These are phyloP conservation scores for Penicillium hordei DNA, from an alignment of 2,329 filamentous ascomycete genomes.

Conservation along the genomic window DNA sequence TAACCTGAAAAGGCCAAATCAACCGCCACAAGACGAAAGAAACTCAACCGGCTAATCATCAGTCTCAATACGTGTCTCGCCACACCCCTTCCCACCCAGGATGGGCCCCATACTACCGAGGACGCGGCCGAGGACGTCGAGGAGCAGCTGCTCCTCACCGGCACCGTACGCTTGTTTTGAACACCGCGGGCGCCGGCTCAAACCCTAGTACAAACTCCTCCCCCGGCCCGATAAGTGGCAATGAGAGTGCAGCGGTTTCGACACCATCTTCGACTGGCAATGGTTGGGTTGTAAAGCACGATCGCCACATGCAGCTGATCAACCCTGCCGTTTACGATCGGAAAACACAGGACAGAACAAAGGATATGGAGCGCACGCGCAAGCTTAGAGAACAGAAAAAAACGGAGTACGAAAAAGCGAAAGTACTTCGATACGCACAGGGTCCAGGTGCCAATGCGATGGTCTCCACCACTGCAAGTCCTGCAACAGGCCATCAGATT, in stretches of 20 bases:
- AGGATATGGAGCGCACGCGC: constrained; percentile 70
- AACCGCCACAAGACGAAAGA: constrained; percentile 71
- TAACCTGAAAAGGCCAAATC: constrained; percentile 63
- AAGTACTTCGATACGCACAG: constrained; percentile 43
- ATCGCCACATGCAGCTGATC: constrained; percentile 79
- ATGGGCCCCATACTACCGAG: constrained; percentile 47
- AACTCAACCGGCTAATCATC: constrained; percentile 24
- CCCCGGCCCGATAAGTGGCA: constrained; percentile 28
- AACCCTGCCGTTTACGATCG: constrained; percentile 77
- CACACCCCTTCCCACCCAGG: constrained; percentile 35
- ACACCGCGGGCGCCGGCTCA: constrained; percentile 42
- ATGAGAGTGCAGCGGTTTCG: constrained; percentile 31
- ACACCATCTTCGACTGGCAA: constrained; percentile 29
- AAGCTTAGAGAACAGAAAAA: constrained; percentile 54
- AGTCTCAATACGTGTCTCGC: constrained; percentile 32
- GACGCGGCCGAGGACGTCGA: constrained; percentile 40
- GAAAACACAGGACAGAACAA: constrained; percentile 65
- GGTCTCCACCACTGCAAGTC: constrained; percentile 27
- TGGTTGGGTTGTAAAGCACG: constrained; percentile 70
- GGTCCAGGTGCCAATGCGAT: constrained; percentile 27
- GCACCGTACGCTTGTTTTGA: constrained; percentile 66
- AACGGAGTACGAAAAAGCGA: constrained; percentile 52
- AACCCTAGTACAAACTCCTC: constrained; percentile 26
- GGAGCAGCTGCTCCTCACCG: constrained; percentile 45
- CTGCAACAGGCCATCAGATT: constrained; percentile 59